Conservation (phyloP, 345 rosid genomes). For the Populus pruinosa region DNA sequence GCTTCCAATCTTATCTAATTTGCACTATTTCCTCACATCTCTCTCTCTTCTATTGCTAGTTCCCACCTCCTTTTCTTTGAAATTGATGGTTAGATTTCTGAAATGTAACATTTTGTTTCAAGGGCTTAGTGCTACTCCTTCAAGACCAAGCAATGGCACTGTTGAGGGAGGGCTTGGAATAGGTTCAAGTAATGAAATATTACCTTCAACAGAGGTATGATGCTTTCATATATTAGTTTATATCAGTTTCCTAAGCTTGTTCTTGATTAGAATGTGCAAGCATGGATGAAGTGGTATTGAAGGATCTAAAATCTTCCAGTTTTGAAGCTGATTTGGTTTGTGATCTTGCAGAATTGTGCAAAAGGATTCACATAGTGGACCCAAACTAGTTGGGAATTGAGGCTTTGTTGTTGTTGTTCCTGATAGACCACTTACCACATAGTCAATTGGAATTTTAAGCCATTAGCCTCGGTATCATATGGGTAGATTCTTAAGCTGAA, state of each 20-base stretch:
- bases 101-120: conserved; percentile 20
- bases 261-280: background rate
- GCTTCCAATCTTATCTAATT: conserved; percentile 12
- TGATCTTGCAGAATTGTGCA: background rate
- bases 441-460: background rate
- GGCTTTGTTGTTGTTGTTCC: background rate
- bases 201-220: conserved; percentile 60
- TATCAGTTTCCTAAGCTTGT: background rate
- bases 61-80: conserved; percentile 3
- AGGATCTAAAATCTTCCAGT: background rate
- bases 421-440: background rate
- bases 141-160: conserved; percentile 47
- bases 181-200: conserved; percentile 46
- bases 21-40: background rate
- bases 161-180: conserved; percentile 49
- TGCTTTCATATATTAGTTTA: background rate
- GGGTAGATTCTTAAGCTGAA: conserved; percentile 6
- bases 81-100: conserved; percentile 30
- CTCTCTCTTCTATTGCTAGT: background rate
- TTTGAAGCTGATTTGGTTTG: background rate
- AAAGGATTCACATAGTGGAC: background rate
- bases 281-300: background rate
- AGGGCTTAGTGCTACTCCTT: conserved; percentile 56
- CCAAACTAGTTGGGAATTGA: background rate
- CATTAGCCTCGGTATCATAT: background rate